Percentiles rank a stretch among this genome's conserved stretches.
Conservation (phyloP, 139 green algal genomes). For the Diplosphaera chodatii region DNA sequence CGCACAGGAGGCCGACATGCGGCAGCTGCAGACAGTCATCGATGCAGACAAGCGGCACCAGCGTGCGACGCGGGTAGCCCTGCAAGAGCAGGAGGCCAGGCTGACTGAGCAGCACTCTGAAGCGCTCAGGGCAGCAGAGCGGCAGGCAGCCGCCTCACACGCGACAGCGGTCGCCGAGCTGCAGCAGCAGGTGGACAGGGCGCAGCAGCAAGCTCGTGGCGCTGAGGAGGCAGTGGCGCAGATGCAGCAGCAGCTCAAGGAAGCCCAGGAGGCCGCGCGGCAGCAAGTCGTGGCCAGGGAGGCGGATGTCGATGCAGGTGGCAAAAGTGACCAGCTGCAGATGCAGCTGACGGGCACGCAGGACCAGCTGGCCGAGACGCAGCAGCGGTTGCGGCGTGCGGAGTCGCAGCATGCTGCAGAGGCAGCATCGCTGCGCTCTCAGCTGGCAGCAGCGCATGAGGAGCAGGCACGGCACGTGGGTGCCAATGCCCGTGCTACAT, state of each 20-base stretch:
- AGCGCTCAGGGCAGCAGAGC: background rate
- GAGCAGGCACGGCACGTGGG: background rate
- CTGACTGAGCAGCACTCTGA: background rate
- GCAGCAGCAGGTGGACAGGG: background rate
- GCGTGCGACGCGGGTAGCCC: background rate
- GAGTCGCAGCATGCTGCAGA: background rate
- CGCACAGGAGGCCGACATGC: slow-evolving; percentile 1
- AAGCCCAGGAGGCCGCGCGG: background rate
- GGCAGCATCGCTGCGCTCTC: background rate
- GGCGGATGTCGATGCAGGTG: background rate
- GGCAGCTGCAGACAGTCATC: background rate
- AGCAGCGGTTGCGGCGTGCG: background rate
- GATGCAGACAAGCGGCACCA: background rate
- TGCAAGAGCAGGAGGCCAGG: background rate
- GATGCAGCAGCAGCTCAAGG: background rate
- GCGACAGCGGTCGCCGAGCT: background rate
- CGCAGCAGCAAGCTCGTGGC: background rate
- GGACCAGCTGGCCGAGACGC: background rate
- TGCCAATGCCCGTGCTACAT: no score
- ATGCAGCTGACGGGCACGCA: background rate
- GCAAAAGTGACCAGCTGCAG: no score
- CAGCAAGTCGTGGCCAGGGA: background rate
- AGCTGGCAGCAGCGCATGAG: slow-evolving; percentile 2
- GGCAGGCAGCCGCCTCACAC: background rate
- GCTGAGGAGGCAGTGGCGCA: background rate